Evolutionary conservation across 768 basidiomycete species (phyloP).

Genomic region (Panaeolus papilionaceus): DNA sequence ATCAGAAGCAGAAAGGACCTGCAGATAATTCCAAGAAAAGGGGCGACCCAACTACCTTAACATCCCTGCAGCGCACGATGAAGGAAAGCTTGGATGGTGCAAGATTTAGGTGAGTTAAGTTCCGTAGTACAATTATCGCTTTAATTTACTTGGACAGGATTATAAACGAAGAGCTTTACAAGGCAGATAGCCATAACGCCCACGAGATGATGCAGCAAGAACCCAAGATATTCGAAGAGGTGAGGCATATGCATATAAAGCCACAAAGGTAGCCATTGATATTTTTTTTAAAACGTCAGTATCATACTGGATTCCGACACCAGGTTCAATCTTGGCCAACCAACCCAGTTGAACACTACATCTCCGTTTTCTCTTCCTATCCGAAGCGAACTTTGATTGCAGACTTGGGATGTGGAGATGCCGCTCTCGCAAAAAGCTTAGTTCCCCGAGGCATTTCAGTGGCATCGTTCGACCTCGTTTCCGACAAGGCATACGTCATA

Average conservation of each 20-base stretch:
- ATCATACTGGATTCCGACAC: conserved; percentile 89
- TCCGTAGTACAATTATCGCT: background rate
- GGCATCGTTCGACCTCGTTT: conserved; percentile 82
- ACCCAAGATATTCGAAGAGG: conserved; percentile 83
- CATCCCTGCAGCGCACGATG: conserved; percentile 78
- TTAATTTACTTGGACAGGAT: conserved; percentile 50
- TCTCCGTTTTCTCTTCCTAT: conserved; percentile 66
- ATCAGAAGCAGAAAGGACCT: conserved; percentile 13
- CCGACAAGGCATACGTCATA: conserved; percentile 75
- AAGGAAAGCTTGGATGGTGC: conserved; percentile 84
- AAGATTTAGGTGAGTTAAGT: conserved; percentile 73
- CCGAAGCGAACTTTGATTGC: conserved; percentile 77
- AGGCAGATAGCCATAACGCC: conserved; percentile 77
- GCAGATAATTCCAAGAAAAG: conserved; percentile 11
- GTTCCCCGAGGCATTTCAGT: conserved; percentile 71
- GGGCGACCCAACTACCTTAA: conserved; percentile 45
- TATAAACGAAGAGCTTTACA: conserved; percentile 94
- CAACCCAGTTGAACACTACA: conserved; percentile 89
- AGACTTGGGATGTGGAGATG: conserved; percentile 97
- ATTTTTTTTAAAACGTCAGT: conserved; percentile 53
- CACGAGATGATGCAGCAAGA: conserved; percentile 85
- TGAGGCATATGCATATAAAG: conserved; percentile 38
- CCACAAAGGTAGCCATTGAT: conserved; percentile 9
- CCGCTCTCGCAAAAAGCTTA: conserved; percentile 79
- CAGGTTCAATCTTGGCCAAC: conserved; percentile 95